Conservation (phyloP, 2,329 filamentous ascomycete species). For the Ascocoryne sarcoides region DNA sequence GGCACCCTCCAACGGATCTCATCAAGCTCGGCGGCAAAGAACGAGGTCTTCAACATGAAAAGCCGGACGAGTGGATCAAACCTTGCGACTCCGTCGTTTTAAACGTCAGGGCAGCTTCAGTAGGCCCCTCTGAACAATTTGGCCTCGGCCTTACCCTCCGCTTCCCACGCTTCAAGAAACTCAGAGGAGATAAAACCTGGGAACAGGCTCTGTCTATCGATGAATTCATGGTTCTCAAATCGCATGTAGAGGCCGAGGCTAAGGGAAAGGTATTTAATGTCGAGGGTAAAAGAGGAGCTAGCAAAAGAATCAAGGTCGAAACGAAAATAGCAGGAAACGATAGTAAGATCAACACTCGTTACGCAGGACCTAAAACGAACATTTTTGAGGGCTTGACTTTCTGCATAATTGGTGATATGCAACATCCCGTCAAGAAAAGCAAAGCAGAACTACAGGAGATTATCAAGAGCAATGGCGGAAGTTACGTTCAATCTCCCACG, state of each 20-base stretch:
- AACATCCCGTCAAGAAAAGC: conserved; percentile 58
- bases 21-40: conserved; percentile 77
- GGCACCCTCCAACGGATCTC: conserved; percentile 65
- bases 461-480: conserved; percentile 76
- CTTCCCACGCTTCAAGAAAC: conserved; percentile 79
- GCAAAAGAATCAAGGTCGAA: conserved; percentile 59
- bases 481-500: conserved; percentile 64
- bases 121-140: conserved; percentile 69
- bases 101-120: conserved; percentile 78
- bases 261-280: conserved; percentile 71
- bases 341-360: conserved; percentile 38
- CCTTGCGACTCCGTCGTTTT: conserved; percentile 82
- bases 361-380: conserved; percentile 46
- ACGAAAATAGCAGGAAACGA: conserved; percentile 65
- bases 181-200: conserved; percentile 82
- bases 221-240: conserved; percentile 66
- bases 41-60: conserved; percentile 50
- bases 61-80: conserved; percentile 87
- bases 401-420: conserved; percentile 72
- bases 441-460: conserved; percentile 74
- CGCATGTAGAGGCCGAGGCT: conserved; percentile 58
- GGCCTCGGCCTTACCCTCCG: conserved; percentile 68
- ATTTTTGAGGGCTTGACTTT: conserved; percentile 73
- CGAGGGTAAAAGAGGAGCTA: conserved; percentile 51
- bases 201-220: conserved; percentile 66